A percentile compares a stretch with the other conserved stretches of the same genome.
These are phyloP conservation scores for Colletotrichum gigasporum DNA, from an alignment of 2,329 filamentous ascomycete genomes.

Conservation along the genomic window DNA sequence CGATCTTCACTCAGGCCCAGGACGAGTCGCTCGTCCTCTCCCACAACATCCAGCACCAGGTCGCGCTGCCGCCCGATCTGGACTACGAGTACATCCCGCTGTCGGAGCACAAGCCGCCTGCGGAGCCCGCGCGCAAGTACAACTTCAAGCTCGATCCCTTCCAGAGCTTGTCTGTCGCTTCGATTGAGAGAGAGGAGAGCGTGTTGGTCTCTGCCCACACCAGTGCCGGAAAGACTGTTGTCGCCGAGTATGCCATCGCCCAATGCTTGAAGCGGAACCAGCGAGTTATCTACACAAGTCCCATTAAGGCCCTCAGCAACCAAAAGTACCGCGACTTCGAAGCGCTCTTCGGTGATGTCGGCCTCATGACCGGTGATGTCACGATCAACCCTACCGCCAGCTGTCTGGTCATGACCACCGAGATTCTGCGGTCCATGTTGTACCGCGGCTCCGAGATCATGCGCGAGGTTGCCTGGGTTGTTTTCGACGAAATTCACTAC, in stretches of 20 bases:
- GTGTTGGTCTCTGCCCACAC: constrained; percentile 97
- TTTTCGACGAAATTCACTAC: constrained; percentile 99
- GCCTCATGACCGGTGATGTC: constrained; percentile 98
- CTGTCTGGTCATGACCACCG: constrained; percentile 98
- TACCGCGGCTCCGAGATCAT: constrained; percentile 99
- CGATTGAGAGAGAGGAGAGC: constrained; percentile 95
- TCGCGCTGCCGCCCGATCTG: constrained; percentile 90
- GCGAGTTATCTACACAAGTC: constrained; percentile 98
- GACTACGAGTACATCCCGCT: constrained; percentile 97
- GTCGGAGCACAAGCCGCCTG: constrained; percentile 90
- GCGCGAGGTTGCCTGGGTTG: constrained; percentile 98
- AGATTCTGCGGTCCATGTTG: constrained; percentile 98
- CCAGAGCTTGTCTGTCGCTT: constrained; percentile 92
- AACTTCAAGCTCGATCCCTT: constrained; percentile 96
- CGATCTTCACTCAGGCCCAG: constrained; percentile 69
- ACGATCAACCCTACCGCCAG: constrained; percentile 99
- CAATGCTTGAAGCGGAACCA: constrained; percentile 98
- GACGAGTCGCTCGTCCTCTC: constrained; percentile 84
- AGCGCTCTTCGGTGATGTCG: constrained; percentile 94
- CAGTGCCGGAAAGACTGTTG: constrained; percentile 96
- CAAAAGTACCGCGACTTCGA: constrained; percentile 98
- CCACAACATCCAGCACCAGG: constrained; percentile 98
- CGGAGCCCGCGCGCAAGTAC: constrained; percentile 84
- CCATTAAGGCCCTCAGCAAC: constrained; percentile 98
- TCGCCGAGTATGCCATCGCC: constrained; percentile 97